Conservation (phyloP, 495 filamentous ascomycete species). For the Aspergillus bridgeri region DNA sequence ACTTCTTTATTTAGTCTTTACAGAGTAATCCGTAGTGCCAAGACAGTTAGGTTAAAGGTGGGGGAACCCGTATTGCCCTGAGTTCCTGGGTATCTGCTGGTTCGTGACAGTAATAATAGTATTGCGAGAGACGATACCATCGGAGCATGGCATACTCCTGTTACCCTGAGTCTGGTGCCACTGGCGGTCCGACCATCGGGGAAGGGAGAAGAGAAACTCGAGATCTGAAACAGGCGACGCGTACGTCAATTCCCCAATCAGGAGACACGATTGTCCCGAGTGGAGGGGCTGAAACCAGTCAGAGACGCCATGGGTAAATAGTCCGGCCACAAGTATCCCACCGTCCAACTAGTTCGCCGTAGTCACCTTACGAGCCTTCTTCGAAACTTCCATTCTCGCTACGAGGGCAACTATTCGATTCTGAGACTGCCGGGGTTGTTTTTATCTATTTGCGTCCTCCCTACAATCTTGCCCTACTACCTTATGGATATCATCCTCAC, state of each 20-base stretch:
- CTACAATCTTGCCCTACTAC: too few relatives aligned
- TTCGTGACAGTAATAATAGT: too few relatives aligned
- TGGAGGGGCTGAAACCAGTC: neutral
- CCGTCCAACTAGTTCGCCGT: too few relatives aligned
- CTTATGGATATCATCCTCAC: neutral
- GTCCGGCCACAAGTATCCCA: neutral
- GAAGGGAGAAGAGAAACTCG: constrained; percentile 16
- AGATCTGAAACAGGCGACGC: constrained; percentile 38
- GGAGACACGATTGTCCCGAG: neutral
- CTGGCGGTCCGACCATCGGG: constrained; percentile 20
- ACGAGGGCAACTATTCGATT: neutral
- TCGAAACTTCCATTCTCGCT: neutral
- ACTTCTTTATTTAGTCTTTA: too few relatives aligned
- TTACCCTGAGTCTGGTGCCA: too few relatives aligned
- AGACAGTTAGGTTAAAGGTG: neutral
- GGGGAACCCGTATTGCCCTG: neutral
- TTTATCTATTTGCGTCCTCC: neutral
- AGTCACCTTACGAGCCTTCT: neutral
- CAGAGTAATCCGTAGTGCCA: too few relatives aligned
- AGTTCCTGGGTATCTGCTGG: too few relatives aligned
- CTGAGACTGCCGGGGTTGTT: neutral
- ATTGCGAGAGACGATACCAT: too few relatives aligned
- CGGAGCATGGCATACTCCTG: too few relatives aligned
- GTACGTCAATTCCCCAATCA: constrained; percentile 17
- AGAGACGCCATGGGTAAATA: constrained; percentile 1